Percentiles rank a stretch among this genome's conserved stretches.
Conservation (phyloP, 768 basidiomycete genomes). For the Suillus occidentalis region DNA sequence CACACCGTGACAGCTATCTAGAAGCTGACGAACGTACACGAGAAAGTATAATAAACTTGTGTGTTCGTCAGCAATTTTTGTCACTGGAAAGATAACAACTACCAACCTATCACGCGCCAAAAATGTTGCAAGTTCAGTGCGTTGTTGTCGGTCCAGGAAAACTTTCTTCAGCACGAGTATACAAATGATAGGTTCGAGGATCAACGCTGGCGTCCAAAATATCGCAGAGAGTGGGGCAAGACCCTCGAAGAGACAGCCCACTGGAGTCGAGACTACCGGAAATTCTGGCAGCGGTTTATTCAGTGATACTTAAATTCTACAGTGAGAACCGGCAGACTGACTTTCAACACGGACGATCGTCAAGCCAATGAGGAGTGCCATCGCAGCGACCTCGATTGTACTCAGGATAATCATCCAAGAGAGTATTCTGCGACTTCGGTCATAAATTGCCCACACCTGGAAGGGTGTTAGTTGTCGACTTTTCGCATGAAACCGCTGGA, state of each 20-base stretch:
- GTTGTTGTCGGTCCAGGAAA: slow-evolving; percentile 4
- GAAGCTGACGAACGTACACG: slow-evolving; percentile 12
- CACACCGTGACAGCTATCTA: background rate
- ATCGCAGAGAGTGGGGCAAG: slow-evolving; percentile 19
- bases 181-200: slow-evolving; percentile 26
- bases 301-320: background rate
- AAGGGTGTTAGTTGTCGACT: background rate
- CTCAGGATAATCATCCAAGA: slow-evolving; percentile 5
- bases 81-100: background rate
- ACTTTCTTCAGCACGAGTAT: slow-evolving; percentile 23
- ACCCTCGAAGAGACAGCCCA: slow-evolving; percentile 22
- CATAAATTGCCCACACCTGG: slow-evolving; percentile 15
- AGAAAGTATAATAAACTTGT: slow-evolving; percentile 24
- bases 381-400: slow-evolving; percentile 4
- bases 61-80: background rate
- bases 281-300: slow-evolving; percentile 12
- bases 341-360: slow-evolving; percentile 10
- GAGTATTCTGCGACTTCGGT: slow-evolving; percentile 7
- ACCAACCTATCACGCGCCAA: slow-evolving; percentile 16
- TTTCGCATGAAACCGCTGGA: background rate
- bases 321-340: background rate
- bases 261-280: slow-evolving; percentile 21
- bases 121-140: slow-evolving; percentile 6
- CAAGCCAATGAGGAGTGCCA: slow-evolving; percentile 11
- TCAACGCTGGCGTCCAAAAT: slow-evolving; percentile 25